Evolutionary conservation across 179 eudicot genomes (phyloP), one percentile per base, ranked within the genome.

Genomic region (Beta lomatogona): DNA sequence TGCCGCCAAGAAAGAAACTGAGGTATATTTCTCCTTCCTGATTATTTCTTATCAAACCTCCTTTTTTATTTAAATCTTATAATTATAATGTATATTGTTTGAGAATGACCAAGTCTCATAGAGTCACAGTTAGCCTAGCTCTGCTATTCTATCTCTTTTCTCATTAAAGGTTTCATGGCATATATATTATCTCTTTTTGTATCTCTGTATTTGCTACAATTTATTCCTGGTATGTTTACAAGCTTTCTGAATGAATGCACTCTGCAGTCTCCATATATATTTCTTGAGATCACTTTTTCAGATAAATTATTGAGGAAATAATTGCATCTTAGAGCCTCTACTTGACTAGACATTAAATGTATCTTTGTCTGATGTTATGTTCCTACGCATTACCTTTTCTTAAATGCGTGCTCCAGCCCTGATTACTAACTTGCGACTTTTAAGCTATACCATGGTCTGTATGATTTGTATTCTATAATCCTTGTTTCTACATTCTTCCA

Each of bases 1-100:
- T 54, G 78, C 85, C 46, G 80, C 87, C 44, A 87, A 87, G 86
- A 87, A 87, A 68, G 89, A 87, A 72, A 79, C 80, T 36, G 88
- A 87, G 89, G 88, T 82, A 71, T 73, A 11, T 28, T 6, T 25
- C 10, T 63, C 14, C 54, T 31, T 12, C 9, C 36, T 18, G 8
- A 5, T 28, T 0, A 10, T 6, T 1, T 9, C 36, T n/a, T 59
- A 11, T 73, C 21, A 0, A 4, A 15, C 15, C 6, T 9, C 18
- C 13, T 75, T 22, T 76, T 52, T 60, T 6, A 0, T 25, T 25
- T 1, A 55, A 14, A 11, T 11, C 16, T 11, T 1, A 11, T 7
- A 52, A 11, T 52, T 5, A 9, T n/a, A 22, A 59, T 59, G 52
- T 5, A 36, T 36, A 36, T 36, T 36, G 41, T 3, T 36, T 36